Percentiles rank a stretch among this genome's conserved stretches.
Conservation (phyloP, 345 rosid species). For the Lepidium aucheri region DNA sequence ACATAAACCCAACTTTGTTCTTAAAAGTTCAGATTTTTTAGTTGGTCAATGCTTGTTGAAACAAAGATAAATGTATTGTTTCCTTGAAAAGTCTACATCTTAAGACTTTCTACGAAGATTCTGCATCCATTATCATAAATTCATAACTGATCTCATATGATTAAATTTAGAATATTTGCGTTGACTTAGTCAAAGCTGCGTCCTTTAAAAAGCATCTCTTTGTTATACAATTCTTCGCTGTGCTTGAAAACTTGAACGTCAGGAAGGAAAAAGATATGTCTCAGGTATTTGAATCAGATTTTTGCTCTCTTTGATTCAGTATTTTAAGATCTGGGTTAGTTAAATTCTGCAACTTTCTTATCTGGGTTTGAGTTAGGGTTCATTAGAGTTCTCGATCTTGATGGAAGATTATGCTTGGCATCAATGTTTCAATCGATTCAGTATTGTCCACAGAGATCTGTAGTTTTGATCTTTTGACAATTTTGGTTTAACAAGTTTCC, state of each 20-base stretch:
- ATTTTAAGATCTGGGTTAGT: not conserved
- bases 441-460: not conserved
- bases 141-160: not conserved
- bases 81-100: too few species aligned
- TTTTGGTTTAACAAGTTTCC: not conserved
- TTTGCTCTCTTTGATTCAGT: not conserved
- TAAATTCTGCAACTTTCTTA: not conserved
- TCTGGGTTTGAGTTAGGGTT: not conserved
- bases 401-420: not conserved
- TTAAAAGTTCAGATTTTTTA: too few species aligned
- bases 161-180: not conserved
- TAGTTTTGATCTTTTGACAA: not conserved
- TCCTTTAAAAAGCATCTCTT: not conserved
- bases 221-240: not conserved
- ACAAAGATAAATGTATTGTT: too few species aligned
- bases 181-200: constrained; percentile 3
- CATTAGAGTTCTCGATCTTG: not conserved
- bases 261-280: constrained; percentile 7
- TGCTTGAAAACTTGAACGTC: not conserved
- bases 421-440: not conserved
- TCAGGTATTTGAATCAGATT: not conserved
- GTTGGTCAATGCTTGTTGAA: too few species aligned
- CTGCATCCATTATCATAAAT: too few species aligned
- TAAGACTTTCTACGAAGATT: not conserved
- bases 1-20: too few species aligned